Evolutionary conservation across 306 rosid genomes (phyloP), one percentile per base, ranked within the genome.

Genomic region (Bauhinia variegata): DNA sequence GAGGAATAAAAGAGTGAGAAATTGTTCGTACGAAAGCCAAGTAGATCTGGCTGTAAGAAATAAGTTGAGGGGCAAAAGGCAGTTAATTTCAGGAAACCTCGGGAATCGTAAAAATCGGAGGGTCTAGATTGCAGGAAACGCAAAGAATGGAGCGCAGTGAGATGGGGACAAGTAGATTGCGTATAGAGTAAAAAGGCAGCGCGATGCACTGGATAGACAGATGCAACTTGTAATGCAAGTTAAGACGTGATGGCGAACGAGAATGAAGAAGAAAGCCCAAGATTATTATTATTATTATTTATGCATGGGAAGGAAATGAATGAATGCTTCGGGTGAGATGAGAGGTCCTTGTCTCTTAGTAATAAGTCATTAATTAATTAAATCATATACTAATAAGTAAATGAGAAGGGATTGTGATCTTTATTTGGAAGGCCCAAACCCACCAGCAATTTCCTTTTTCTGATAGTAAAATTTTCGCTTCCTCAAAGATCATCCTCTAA

Each of bases 61-160:
- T 8, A 19, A 8, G 14, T 30, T 4, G 53, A 2, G 28, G 28
- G 28, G 28, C 28, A 23, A 30, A 48, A 54, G 63, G 60, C 68
- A 63, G 75, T 70, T 81, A 63, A 59, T 33, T 72, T 46, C 68
- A 17, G 7, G 59, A 53, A 37, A 46, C 51, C 47, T 80, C 71
- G 72, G 44, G 73, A 36, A 17, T 63, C 30, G 75, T n/a, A 65
- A 30, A 8, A 61, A 61, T 72, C 44, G 68, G 36, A 76, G 12
- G 74, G 80, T 57, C 60, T 28, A 38, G 75, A 87, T 83, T 81
- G n/a, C 62, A 16, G 75, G 60, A 4, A 42, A 68, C 54, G 83
- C 18, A 53, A 50, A 46, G 23, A 6, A 16, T 0, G 14, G 31
- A 3, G 4, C 30, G 28, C 13, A 1, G 0, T 33, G 18, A 57